phyloP scores from a whole-genome alignment of 2,329 filamentous ascomycete genomes.

The Ceratocystis huliohia region DNA sequence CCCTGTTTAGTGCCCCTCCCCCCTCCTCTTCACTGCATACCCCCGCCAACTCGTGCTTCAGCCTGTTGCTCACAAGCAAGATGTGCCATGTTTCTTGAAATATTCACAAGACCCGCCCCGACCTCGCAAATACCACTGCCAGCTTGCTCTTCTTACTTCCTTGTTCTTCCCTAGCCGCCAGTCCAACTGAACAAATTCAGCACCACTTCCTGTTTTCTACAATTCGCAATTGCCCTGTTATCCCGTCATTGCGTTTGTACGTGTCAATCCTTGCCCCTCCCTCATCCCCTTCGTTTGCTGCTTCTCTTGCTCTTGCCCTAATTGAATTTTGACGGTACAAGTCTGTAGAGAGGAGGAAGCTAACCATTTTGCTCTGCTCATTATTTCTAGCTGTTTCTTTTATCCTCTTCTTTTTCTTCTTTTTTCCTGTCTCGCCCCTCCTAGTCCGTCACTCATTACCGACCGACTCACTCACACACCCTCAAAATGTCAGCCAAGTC shows the following conservation, averaged over 20 bases:
- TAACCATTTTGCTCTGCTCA: slow-evolving; percentile 12
- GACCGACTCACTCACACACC: slow-evolving; percentile 24
- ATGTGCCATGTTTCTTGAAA: slow-evolving; percentile 12
- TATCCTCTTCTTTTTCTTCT: not conserved
- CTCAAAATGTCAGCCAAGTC: slow-evolving; percentile 56
- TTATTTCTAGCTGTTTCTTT: slow-evolving; percentile 4
- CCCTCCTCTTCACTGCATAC: not conserved
- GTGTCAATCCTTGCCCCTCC: slow-evolving; percentile 8
- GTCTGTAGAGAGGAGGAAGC: slow-evolving; percentile 7
- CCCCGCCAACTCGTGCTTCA: slow-evolving; percentile 10
- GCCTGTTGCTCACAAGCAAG: not conserved
- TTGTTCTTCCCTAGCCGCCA: not conserved
- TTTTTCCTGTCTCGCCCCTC: slow-evolving; percentile 22
- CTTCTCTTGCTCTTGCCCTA: slow-evolving; percentile 1
- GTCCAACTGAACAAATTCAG: slow-evolving; percentile 7
- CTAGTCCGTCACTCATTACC: slow-evolving; percentile 22
- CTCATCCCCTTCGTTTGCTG: slow-evolving; percentile 4
- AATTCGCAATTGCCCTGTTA: slow-evolving; percentile 4
- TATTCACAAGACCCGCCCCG: slow-evolving; percentile 18
- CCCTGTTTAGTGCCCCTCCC: not conserved
- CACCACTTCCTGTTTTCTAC: not conserved
- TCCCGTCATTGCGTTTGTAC: slow-evolving; percentile 7
- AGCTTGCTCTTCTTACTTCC: not conserved
- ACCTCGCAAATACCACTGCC: slow-evolving; percentile 15
- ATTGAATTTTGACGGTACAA: slow-evolving; percentile 11